phyloP scores from a whole-genome alignment of 495 filamentous ascomycete species.

The Evernia prunastri region DNA sequence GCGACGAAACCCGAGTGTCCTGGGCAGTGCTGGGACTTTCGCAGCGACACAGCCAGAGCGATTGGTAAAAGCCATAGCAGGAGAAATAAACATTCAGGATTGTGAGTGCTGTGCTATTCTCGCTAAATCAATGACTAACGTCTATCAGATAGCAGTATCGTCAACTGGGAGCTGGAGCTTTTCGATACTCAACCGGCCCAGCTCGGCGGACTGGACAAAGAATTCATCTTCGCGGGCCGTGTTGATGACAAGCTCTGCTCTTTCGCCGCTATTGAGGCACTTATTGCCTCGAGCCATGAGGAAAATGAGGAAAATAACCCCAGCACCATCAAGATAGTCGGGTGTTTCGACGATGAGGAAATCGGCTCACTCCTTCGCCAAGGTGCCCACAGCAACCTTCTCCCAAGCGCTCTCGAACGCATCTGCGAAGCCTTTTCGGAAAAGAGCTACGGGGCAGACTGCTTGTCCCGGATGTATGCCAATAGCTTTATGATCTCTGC shows the following conservation, averaged over 20 bases:
- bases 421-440: conserved; percentile 63
- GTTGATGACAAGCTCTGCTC: conserved; percentile 98
- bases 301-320: conserved; percentile 29
- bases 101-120: conserved; percentile 30
- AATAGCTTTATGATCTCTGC: conserved; percentile 89
- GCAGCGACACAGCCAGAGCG: conserved; percentile 71
- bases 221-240: conserved; percentile 89
- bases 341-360: conserved; percentile 93
- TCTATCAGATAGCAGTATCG: conserved; percentile 50
- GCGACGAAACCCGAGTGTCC: conserved; percentile 7
- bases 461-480: conserved; percentile 78
- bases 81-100: conserved; percentile 63
- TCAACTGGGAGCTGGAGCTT: conserved; percentile 97
- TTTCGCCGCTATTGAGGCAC: conserved; percentile 81
- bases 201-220: conserved; percentile 79
- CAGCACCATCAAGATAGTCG: conserved; percentile 73
- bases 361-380: conserved; percentile 87
- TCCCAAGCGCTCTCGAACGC: conserved; percentile 71
- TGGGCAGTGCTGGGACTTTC: conserved; percentile 54
- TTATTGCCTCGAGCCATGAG: conserved; percentile 55
- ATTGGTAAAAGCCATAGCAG: conserved; percentile 75
- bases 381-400: conserved; percentile 82
- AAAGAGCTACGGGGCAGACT: conserved; percentile 51
- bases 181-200: conserved; percentile 84
- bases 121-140: neutral